phyloP scores from a whole-genome alignment of 768 basidiomycete species.

The Suillus luteus region DNA sequence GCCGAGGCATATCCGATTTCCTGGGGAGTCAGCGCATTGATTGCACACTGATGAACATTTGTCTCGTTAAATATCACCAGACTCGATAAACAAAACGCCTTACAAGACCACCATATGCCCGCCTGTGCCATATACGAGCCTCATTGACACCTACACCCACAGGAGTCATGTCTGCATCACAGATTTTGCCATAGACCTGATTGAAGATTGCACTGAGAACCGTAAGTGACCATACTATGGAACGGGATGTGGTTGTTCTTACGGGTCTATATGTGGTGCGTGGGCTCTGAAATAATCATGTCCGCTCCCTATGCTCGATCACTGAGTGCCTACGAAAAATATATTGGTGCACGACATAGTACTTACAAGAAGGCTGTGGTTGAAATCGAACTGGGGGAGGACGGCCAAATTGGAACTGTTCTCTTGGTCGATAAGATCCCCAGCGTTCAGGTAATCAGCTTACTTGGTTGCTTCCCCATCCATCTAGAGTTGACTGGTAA shows the following conservation, averaged over 20 bases:
- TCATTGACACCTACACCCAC: constrained; percentile 58
- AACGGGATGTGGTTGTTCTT: constrained; percentile 1
- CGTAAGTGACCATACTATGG: not conserved
- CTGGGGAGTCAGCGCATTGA: constrained; percentile 50
- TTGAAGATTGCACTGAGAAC: constrained; percentile 38
- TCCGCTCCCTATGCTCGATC: constrained; percentile 51
- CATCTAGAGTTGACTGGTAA: constrained; percentile 42
- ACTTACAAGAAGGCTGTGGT: constrained; percentile 58
- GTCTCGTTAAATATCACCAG: not conserved
- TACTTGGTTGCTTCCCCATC: constrained; percentile 51
- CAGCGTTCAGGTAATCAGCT: constrained; percentile 4
- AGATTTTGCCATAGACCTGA: constrained; percentile 34
- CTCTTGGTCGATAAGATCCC: not conserved
- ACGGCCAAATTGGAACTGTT: constrained; percentile 35
- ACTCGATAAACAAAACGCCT: constrained; percentile 20
- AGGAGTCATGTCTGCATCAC: constrained; percentile 14
- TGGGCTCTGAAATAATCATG: constrained; percentile 66
- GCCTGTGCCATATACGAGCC: constrained; percentile 65
- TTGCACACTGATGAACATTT: constrained; percentile 45
- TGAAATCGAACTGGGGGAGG: constrained; percentile 37
- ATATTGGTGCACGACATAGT: constrained; percentile 10
- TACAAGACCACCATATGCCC: constrained; percentile 65
- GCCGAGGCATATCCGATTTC: constrained; percentile 79
- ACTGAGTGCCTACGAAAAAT: constrained; percentile 9
- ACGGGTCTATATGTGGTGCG: constrained; percentile 34